Evolutionary conservation across 2,329 filamentous ascomycete species (phyloP), one percentile per base, ranked within the genome.

Genomic region (Fusarium nematophilum): DNA sequence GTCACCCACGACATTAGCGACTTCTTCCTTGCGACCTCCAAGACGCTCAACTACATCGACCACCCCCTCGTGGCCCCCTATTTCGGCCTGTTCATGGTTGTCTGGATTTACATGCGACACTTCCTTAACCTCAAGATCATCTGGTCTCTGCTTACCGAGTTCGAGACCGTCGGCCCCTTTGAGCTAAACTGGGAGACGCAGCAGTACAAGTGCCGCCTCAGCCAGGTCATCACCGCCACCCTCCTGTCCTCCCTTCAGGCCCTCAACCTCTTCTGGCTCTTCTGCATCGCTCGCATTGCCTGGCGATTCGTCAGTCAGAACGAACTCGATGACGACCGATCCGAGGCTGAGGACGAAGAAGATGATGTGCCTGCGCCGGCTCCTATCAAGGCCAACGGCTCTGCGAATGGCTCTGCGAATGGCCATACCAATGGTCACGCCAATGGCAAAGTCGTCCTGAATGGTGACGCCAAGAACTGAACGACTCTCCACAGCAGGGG

Each of bases 1-100:
- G 92, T 95, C 59, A 97, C 93, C 9, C 92, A 96, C 76, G 93
- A 98, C 72, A 91, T 97, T 59, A 93, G 89, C 57, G 93, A 97
- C 75, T 97, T 97, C 79, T 97, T 97, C 85, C 84, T 97, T 37
- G 93, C 94, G 30, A 95, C 91, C 2, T 96, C 92, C 58, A 97
- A 97, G 79, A 86, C 89, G 5, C 86, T 97, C 67, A 96, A 97
- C 79, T 97, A 98, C 78, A 79, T 97, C 66, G 90, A 96, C 72
- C 87, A 88, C 50, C 80, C 84, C 53, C 79, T 96, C 38, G 91
- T 91, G n/a, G 87, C 83, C 0, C 92, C 92, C 13, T 97, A 94
- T 79, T 97, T 95, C 77, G 86, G 85, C 72, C 65, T 90, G 66
- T 97, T 97, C 79, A 90, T 96, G 75, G 80, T 79, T 63, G 82